These are phyloP conservation scores for Cadophora gregata DNA, from an alignment of 2,329 filamentous ascomycete species.

Conservation along the genomic window DNA sequence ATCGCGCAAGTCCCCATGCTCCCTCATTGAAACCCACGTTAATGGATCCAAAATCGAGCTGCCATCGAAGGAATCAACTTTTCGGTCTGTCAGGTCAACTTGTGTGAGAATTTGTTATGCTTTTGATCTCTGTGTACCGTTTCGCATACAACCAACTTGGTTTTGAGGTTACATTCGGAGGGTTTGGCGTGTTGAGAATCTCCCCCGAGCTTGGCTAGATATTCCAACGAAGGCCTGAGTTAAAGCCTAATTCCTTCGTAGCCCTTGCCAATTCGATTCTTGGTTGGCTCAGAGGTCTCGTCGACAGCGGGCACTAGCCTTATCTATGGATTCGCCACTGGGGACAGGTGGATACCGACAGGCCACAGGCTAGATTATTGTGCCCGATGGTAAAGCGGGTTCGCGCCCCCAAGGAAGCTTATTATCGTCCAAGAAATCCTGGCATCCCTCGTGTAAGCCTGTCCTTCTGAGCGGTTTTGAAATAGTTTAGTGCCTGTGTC, in stretches of 20 bases:
- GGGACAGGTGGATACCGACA: slow-evolving; percentile 27
- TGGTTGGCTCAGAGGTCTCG: slow-evolving; percentile 21
- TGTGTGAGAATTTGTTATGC: background rate
- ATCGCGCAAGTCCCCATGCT: slow-evolving; percentile 3
- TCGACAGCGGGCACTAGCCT: slow-evolving; percentile 29
- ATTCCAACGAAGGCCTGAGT: background rate
- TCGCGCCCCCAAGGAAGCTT: slow-evolving; percentile 28
- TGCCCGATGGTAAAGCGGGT: background rate
- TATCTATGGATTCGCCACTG: slow-evolving; percentile 35
- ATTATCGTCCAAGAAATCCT: slow-evolving; percentile 10
- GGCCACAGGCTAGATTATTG: background rate
- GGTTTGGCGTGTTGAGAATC: background rate
- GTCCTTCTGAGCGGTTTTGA: background rate
- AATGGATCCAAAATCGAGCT: background rate
- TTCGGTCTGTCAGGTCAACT: background rate
- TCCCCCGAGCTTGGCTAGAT: background rate
- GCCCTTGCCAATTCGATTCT: background rate
- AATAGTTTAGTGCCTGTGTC: background rate
- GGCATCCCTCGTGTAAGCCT: slow-evolving; percentile 8
- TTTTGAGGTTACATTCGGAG: slow-evolving; percentile 9
- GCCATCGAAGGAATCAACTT: background rate
- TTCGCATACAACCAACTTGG: background rate
- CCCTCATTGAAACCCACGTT: background rate
- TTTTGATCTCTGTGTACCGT: background rate
- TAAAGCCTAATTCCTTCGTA: background rate